Conservation (phyloP, 108 stramenopile species). For the Cyclotella sp. region DNA sequence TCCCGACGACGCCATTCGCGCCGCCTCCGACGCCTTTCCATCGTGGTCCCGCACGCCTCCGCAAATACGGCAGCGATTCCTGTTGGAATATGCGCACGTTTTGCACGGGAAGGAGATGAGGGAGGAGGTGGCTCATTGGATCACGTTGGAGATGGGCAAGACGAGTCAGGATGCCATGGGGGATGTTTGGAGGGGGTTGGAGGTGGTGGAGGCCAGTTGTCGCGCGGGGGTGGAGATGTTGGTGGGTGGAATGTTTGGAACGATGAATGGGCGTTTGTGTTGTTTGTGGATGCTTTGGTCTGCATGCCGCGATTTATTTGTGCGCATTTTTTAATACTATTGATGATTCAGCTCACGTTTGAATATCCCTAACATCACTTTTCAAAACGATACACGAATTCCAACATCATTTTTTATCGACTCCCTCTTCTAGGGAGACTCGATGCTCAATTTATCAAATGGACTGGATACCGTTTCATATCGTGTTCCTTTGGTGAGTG, state of each 20-base stretch:
- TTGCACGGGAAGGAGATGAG: conserved; percentile 55
- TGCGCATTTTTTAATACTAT: not conserved
- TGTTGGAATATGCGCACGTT: conserved; percentile 67
- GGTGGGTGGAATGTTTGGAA: conserved; percentile 14
- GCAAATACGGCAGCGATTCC: conserved; percentile 67
- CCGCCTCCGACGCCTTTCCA: conserved; percentile 61
- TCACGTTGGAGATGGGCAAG: conserved; percentile 82
- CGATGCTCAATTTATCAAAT: conserved; percentile 70
- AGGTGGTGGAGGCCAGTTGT: conserved; percentile 89
- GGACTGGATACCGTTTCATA: conserved; percentile 88
- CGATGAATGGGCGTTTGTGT: not conserved
- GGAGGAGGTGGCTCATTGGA: conserved; percentile 71
- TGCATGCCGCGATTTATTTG: conserved; percentile 18
- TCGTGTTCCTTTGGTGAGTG: conserved; percentile 78
- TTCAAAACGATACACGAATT: conserved; percentile 55
- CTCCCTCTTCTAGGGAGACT: conserved; percentile 75
- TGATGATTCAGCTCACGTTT: not conserved
- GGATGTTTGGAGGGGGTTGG: conserved; percentile 95
- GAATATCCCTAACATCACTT: too few relatives aligned
- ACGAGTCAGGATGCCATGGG: conserved; percentile 83
- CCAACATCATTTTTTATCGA: conserved; percentile 23
- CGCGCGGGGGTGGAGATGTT: conserved; percentile 45
- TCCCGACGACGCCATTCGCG: conserved; percentile 46
- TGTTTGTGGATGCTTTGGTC: not conserved
- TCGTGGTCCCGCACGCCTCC: conserved; percentile 73